Evolutionary conservation across 441 rosid species (phyloP).

Genomic region (Gossypium laxum): DNA sequence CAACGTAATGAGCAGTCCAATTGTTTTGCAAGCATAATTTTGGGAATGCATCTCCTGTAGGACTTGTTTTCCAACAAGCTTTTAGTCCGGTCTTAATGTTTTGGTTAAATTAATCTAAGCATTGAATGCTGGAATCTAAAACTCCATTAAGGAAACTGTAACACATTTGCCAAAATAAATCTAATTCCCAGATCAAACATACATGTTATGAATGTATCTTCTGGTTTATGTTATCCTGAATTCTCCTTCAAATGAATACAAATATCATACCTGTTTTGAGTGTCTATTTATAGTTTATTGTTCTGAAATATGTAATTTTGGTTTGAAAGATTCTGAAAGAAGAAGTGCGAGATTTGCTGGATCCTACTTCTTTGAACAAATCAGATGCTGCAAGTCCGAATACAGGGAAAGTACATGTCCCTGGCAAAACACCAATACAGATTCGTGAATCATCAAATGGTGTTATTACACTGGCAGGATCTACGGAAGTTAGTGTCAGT

Average conservation of each 20-base stretch:
- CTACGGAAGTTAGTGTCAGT: slow-evolving; percentile 72
- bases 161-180: background rate
- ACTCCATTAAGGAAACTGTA: background rate
- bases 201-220: background rate
- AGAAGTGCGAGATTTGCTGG: slow-evolving; percentile 90
- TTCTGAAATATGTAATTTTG: slow-evolving; percentile 21
- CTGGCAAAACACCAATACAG: slow-evolving; percentile 88
- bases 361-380: slow-evolving; percentile 24
- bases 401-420: slow-evolving; percentile 8
- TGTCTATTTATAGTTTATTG: background rate
- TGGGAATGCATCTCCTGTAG: background rate
- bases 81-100: background rate
- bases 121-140: background rate
- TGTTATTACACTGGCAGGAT: slow-evolving; percentile 91
- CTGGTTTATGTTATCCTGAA: background rate
- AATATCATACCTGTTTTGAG: background rate
- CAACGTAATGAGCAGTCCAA: background rate
- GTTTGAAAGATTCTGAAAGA: slow-evolving; percentile 79
- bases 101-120: background rate
- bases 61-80: background rate
- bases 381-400: background rate
- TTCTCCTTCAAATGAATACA: background rate
- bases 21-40: background rate
- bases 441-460: slow-evolving; percentile 94
- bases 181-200: background rate